A percentile compares a stretch with the other conserved stretches of the same genome.
Evolutionary conservation across 2,329 filamentous ascomycete genomes (phyloP).

Genomic region (Keithomyces neogunnii): DNA sequence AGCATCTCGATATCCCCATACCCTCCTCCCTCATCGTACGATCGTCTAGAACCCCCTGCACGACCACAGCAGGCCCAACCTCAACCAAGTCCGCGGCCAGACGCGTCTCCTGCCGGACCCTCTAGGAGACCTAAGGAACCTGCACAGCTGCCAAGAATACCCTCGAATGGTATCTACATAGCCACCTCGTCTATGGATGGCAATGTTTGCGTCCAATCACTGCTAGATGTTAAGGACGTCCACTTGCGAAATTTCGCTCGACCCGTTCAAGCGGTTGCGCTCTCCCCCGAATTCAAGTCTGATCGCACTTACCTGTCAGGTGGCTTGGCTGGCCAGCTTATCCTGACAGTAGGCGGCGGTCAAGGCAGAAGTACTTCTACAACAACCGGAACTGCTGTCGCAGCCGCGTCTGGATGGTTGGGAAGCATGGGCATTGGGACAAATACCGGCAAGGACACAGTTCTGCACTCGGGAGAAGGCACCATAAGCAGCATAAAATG

Average conservation of each 20-base stretch:
- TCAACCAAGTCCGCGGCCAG: constrained; percentile 22
- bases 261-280: constrained; percentile 80
- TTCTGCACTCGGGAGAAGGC: constrained; percentile 88
- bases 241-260: constrained; percentile 87
- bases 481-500: constrained; percentile 87
- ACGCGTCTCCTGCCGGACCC: constrained; percentile 37
- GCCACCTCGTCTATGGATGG: constrained; percentile 93
- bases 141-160: constrained; percentile 57
- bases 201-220: constrained; percentile 83
- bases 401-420: constrained; percentile 82
- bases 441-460: constrained; percentile 73
- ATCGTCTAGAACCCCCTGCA: constrained; percentile 32
- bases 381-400: constrained; percentile 73
- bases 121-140: constrained; percentile 44
- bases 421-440: constrained; percentile 75
- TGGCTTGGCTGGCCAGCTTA: constrained; percentile 76
- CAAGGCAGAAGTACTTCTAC: constrained; percentile 79
- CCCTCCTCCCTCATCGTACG: constrained; percentile 46
- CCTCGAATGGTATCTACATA: constrained; percentile 87
- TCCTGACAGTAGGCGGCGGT: constrained; percentile 76
- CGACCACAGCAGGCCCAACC: constrained; percentile 26
- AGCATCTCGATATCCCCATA: constrained; percentile 84
- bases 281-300: constrained; percentile 91
- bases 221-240: constrained; percentile 84
- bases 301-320: constrained; percentile 88